Evolutionary conservation across 768 basidiomycete species (phyloP).

Genomic region (Podaxis rugospora): DNA sequence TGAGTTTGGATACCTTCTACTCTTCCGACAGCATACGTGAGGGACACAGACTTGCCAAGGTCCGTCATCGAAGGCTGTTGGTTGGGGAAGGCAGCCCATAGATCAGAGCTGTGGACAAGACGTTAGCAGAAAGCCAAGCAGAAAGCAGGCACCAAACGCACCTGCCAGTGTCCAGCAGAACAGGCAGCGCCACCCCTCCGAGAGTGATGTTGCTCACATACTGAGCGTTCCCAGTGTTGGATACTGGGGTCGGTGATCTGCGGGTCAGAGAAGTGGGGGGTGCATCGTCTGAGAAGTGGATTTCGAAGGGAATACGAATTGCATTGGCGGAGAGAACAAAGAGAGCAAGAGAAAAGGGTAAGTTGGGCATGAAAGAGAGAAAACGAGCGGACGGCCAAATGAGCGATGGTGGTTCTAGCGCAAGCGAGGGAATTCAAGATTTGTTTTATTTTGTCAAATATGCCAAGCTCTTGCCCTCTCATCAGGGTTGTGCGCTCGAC

Average conservation of each 20-base stretch:
- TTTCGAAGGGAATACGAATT: constrained; percentile 34
- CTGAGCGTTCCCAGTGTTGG: constrained; percentile 67
- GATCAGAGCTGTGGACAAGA: constrained; percentile 50
- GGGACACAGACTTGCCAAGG: constrained; percentile 48
- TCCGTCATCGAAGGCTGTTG: constrained; percentile 46
- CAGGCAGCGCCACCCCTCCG: neutral
- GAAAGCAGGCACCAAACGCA: constrained; percentile 20
- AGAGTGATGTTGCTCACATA: constrained; percentile 38
- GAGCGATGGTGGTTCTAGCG: constrained; percentile 3
- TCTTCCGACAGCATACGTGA: constrained; percentile 67
- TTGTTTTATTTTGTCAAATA: neutral
- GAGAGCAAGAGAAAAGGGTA: constrained; percentile 39
- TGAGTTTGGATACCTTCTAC: constrained; percentile 43
- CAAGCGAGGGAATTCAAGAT: constrained; percentile 2
- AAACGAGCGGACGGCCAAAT: constrained; percentile 11
- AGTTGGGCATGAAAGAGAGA: constrained; percentile 22
- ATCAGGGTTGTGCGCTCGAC: neutral
- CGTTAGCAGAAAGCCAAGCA: neutral
- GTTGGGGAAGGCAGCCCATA: constrained; percentile 60
- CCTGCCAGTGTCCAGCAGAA: constrained; percentile 70
- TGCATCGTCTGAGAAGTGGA: constrained; percentile 23
- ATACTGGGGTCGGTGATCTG: constrained; percentile 39
- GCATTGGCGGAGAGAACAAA: constrained; percentile 34
- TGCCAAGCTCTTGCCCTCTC: neutral
- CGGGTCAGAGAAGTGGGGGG: constrained; percentile 23